Base-by-base conservation (phyloP, 192 early-diverging fungal genomes). In the Entomortierella chlamydospora region DNA sequence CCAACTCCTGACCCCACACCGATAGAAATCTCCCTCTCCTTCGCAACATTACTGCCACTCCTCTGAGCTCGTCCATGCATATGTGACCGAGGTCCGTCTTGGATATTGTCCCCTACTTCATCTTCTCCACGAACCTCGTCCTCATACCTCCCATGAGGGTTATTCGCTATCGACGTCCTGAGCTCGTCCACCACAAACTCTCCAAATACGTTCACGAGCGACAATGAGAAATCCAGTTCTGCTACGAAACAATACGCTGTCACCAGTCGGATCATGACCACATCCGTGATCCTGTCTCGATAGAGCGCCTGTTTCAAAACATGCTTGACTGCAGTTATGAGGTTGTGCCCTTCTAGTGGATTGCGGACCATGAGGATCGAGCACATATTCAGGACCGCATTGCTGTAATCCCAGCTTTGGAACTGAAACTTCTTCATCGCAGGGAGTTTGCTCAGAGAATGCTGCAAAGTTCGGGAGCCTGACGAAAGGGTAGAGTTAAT, bases 301-400 rank as follows among this genome's bases (percentile, higher is more conserved):
- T 81, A 72, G 2, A 88, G 60, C 3, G 84, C 86, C 25, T 88
- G 84, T 12, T 71, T 71, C 5, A 88, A 64, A 2, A 88, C 26
- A n/a, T 64, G 63, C 50, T 83, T 81, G 17, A 84, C 82, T 22
- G 84, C 68, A 11, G 83, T 22, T 12, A 83, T 57, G 7, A 87
- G 45, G 10, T 61, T 70, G 76, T 83, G 67, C 11, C 72, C 77
- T 31, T 88, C 81, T 23, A 84, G 54, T 0, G 84, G 84, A 63
- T 88, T 85, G 42, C 86, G 81, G 41, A 82, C 82, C 73, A 84
- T 70, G 13, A 88, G 52, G 49, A 72, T 84, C 2, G 86, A 72
- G n/a, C 84, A 85, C 84, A 88, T 88, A 1, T 64, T 64, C 31
- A 88, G 39, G 2, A 86, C 54, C 4, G 86, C 62, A 30, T 86